These are phyloP conservation scores for Phytophthora foliorum DNA, from an alignment of 352 stramenopile species.

Conservation along the genomic window DNA sequence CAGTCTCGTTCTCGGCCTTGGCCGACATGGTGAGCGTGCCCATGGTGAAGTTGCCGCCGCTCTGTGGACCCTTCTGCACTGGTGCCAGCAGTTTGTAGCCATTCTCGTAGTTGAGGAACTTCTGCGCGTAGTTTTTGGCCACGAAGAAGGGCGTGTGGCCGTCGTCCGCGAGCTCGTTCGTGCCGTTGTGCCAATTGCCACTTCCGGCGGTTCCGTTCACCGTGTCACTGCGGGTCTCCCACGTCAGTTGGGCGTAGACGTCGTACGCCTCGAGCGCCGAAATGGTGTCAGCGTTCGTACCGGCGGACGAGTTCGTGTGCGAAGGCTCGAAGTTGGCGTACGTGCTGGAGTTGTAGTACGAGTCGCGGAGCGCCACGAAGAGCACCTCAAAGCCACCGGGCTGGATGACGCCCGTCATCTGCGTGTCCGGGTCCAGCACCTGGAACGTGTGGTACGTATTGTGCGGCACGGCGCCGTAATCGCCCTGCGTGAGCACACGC, in stretches of 20 bases:
- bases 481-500: conserved; percentile 57
- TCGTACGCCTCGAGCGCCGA: conserved; percentile 56
- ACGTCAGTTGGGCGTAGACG: conserved; percentile 57
- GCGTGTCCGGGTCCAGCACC: conserved; percentile 62
- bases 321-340: conserved; percentile 55
- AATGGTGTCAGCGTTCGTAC: conserved; percentile 43
- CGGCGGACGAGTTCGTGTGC: conserved; percentile 38
- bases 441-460: conserved; percentile 71
- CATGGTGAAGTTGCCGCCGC: conserved; percentile 67
- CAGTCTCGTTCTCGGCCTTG: conserved; percentile 53
- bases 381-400: conserved; percentile 62
- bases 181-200: conserved; percentile 65
- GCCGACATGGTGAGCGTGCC: conserved; percentile 62
- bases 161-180: conserved; percentile 52
- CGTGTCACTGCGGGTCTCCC: conserved; percentile 49
- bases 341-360: conserved; percentile 52
- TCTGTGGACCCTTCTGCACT: conserved; percentile 55
- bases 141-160: conserved; percentile 61
- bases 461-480: conserved; percentile 67
- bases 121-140: conserved; percentile 65
- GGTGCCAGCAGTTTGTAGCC: conserved; percentile 66
- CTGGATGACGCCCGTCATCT: conserved; percentile 68
- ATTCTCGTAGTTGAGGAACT: conserved; percentile 65
- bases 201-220: conserved; percentile 52
- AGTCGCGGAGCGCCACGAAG: conserved; percentile 58